Base-by-base conservation (phyloP, 495 filamentous ascomycete species). In the Choiromyces venosus region DNA sequence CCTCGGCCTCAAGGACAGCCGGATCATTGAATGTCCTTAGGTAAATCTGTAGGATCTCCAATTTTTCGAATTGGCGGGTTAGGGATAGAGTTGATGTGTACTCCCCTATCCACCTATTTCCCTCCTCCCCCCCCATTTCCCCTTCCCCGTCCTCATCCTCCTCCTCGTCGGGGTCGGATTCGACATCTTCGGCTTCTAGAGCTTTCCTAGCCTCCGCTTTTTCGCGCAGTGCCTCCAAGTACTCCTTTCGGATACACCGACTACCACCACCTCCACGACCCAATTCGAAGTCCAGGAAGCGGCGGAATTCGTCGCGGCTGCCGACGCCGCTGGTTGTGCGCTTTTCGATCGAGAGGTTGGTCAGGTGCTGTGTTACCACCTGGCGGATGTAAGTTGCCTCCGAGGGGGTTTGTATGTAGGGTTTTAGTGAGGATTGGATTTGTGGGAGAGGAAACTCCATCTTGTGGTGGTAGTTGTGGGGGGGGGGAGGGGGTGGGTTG, bases 211-310 rank as follows among this genome's bases (percentile, higher is more conserved):
- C 79, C 69, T 80, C 66, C 21, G 66, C 40, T 42, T 80, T 69
- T 16, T 66, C 74, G 37, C 79, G 76, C 36, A 80, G 61, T 25
- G 78, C 79, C 40, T 65, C 46, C 10, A 80, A 46, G 68, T 80
- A 80, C 65, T 80, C 66, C 35, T 68, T 76, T n/a, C 78, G 73
- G 33, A 73, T 68, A n/a, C 25, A 61, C 25, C 52, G 29, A 14
- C 52, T 33, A 2, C 42, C 33, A 35, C 39, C 25, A 8, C 52
- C 71, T 9, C 66, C 70, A 19, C 75, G 78, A 0, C 71, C 71
- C 25, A 80, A 75, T 40, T 80, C 79, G 29, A 80, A 73, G 56
- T 80, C 79, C 12, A 80, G 78, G 68, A 80, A 80, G 33, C 79
- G 71, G 33, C 37, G 61, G 68, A 80, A 80, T 69, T 80, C 79